These are phyloP conservation scores for Arthroderma sp. DNA, from an alignment of 2,329 filamentous ascomycete genomes.

Conservation along the genomic window DNA sequence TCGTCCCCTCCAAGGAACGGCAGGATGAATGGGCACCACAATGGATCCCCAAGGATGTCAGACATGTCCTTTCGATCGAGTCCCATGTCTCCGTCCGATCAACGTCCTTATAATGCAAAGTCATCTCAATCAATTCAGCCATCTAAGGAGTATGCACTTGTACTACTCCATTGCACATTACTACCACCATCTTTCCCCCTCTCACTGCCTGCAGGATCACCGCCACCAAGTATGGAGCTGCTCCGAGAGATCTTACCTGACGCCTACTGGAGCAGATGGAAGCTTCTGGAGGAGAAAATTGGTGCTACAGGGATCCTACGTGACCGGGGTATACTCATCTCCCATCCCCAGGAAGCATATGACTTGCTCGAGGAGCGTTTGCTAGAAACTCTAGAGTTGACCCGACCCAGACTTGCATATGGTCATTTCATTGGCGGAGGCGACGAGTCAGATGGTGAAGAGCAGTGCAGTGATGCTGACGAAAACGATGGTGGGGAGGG, in stretches of 20 bases:
- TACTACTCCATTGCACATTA: conserved; percentile 49
- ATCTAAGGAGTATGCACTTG: conserved; percentile 44
- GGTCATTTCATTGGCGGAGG: conserved; percentile 43
- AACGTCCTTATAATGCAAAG: conserved; percentile 25
- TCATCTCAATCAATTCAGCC: conserved; percentile 19
- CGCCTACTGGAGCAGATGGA: conserved; percentile 36
- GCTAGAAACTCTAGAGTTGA: conserved; percentile 48
- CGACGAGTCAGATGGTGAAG: conserved; percentile 15
- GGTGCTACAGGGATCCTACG: conserved; percentile 42
- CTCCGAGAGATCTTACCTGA: conserved; percentile 41
- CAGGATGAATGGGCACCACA: conserved; percentile 8
- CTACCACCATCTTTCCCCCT: conserved; percentile 38
- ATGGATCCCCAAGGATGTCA: conserved; percentile 17
- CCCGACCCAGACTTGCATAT: conserved; percentile 43
- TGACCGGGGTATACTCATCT: conserved; percentile 48
- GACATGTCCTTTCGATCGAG: conserved; percentile 24
- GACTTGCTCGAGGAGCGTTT: conserved; percentile 51
- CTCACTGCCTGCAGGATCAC: conserved; percentile 32
- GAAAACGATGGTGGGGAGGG: conserved; percentile 23
- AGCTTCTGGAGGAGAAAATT: conserved; percentile 44
- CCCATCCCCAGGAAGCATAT: conserved; percentile 51
- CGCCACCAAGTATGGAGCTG: conserved; percentile 28
- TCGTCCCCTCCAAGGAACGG: conserved; percentile 18
- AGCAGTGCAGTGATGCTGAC: conserved; percentile 21
- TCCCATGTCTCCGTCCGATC: conserved; percentile 23